A percentile compares a stretch with the other conserved stretches of the same genome.
These are phyloP conservation scores for Alternaria gansuensis DNA, from an alignment of 2,329 filamentous ascomycete genomes.

Conservation along the genomic window DNA sequence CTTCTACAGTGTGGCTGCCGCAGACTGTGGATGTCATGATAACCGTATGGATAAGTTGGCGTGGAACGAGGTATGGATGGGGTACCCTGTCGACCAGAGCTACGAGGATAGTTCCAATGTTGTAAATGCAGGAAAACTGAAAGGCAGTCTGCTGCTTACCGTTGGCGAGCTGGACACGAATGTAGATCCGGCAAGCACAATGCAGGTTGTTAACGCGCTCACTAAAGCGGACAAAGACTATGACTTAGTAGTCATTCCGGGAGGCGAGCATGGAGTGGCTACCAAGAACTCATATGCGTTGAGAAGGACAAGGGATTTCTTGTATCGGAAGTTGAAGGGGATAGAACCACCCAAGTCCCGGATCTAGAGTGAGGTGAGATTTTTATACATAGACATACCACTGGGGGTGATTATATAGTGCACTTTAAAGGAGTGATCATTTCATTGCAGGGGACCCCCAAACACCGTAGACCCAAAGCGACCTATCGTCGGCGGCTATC, in stretches of 20 bases:
- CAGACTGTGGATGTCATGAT: slow-evolving; percentile 43
- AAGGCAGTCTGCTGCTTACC: slow-evolving; percentile 30
- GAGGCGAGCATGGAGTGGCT: slow-evolving; percentile 31
- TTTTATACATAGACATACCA: too few relatives aligned
- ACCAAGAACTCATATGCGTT: not conserved
- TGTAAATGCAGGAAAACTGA: slow-evolving; percentile 32
- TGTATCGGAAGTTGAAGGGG: not conserved
- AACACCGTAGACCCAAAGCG: too few relatives aligned
- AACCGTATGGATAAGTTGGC: slow-evolving; percentile 44
- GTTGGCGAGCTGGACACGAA: slow-evolving; percentile 50
- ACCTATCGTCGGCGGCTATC: too few relatives aligned
- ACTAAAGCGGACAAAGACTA: slow-evolving; percentile 33
- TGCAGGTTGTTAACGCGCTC: slow-evolving; percentile 40
- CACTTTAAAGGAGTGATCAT: too few relatives aligned
- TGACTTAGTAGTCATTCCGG: slow-evolving; percentile 36
- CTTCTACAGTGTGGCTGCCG: slow-evolving; percentile 40
- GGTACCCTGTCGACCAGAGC: slow-evolving; percentile 27
- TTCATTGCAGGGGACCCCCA: too few relatives aligned
- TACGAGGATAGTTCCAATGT: slow-evolving; percentile 41
- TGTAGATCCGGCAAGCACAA: slow-evolving; percentile 41
- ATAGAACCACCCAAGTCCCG: not conserved
- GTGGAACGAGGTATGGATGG: slow-evolving; percentile 46
- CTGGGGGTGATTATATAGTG: too few relatives aligned
- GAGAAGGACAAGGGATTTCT: not conserved
- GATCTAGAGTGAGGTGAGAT: too few relatives aligned